Evolutionary conservation across 352 stramenopile genomes (phyloP).

Genomic region (Phytophthora brassicae): DNA sequence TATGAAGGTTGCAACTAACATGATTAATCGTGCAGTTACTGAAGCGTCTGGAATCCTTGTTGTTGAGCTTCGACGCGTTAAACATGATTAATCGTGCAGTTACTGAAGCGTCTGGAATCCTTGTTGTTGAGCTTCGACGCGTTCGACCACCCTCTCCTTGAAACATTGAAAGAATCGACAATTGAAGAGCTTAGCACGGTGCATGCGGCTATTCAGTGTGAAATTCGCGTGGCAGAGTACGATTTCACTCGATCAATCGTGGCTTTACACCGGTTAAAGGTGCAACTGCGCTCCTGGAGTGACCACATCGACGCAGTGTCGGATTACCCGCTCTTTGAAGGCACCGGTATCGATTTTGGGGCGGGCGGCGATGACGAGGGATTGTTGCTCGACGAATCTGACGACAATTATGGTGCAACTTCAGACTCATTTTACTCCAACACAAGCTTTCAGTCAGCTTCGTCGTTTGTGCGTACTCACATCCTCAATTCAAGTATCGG

Average conservation of each 20-base stretch:
- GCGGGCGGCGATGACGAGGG: constrained; percentile 37
- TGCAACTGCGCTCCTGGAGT: constrained; percentile 63
- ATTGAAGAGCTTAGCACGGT: constrained; percentile 76
- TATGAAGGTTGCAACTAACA: background rate
- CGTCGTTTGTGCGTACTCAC: constrained; percentile 26
- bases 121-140: constrained; percentile 55
- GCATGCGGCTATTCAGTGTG: constrained; percentile 63
- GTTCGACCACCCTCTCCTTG: constrained; percentile 73
- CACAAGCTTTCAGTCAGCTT: constrained; percentile 42
- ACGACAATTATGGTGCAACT: constrained; percentile 50
- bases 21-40: constrained; percentile 17
- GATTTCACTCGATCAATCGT: constrained; percentile 80
- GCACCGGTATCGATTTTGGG: constrained; percentile 41
- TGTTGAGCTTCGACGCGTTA: constrained; percentile 59
- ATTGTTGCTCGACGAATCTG: constrained; percentile 41
- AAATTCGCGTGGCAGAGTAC: constrained; percentile 69
- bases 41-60: constrained; percentile 55
- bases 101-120: constrained; percentile 52
- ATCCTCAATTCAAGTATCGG: constrained; percentile 22
- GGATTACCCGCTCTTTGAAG: constrained; percentile 78
- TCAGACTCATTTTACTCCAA: constrained; percentile 75
- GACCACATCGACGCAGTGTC: constrained; percentile 81
- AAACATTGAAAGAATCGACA: constrained; percentile 65
- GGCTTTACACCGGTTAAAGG: constrained; percentile 70
- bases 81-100: constrained; percentile 29